A percentile compares a stretch with the other conserved stretches of the same genome.
Evolutionary conservation across 1,284 basidiomycete species (phyloP).

Genomic region (Agaricales sp.): DNA sequence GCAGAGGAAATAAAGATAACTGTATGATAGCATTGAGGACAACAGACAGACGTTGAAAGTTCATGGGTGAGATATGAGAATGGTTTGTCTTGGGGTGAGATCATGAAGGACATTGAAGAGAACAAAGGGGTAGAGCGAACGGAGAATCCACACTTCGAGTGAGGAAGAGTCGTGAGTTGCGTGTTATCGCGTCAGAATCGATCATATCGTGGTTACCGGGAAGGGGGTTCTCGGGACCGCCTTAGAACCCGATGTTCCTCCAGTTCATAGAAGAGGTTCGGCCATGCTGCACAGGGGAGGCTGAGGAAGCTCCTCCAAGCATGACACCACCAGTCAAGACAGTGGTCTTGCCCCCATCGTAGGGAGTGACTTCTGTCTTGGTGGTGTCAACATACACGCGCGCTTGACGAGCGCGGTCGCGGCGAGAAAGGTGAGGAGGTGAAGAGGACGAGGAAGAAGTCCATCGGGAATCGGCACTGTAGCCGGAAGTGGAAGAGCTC

Average conservation of each 20-base stretch:
- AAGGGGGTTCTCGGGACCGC: too few relatives aligned
- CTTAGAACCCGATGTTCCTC: background rate
- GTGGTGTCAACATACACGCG: constrained; percentile 60
- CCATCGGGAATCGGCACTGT: background rate
- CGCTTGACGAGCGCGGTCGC: constrained; percentile 54
- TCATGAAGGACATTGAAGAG: too few relatives aligned
- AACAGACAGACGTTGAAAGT: too few relatives aligned
- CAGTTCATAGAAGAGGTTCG: constrained; percentile 31
- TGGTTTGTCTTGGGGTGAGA: too few relatives aligned
- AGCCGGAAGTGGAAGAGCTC: constrained; percentile 27
- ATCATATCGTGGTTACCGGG: too few relatives aligned
- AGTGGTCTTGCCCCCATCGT: constrained; percentile 77
- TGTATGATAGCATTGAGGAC: too few relatives aligned
- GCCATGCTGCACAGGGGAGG: constrained; percentile 19
- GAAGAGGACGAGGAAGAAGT: constrained; percentile 42
- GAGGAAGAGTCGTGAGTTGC: too few relatives aligned
- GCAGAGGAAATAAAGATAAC: too few relatives aligned
- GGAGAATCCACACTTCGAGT: too few relatives aligned
- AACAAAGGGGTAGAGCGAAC: too few relatives aligned
- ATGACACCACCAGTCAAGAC: constrained; percentile 78
- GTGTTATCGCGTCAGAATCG: too few relatives aligned
- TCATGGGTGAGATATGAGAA: too few relatives aligned
- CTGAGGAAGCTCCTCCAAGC: constrained; percentile 41
- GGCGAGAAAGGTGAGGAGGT: constrained; percentile 35
- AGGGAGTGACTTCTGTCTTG: constrained; percentile 70